These are phyloP conservation scores for Teratosphaeria epicoccoides DNA, from an alignment of 2,329 filamentous ascomycete genomes.

Conservation along the genomic window DNA sequence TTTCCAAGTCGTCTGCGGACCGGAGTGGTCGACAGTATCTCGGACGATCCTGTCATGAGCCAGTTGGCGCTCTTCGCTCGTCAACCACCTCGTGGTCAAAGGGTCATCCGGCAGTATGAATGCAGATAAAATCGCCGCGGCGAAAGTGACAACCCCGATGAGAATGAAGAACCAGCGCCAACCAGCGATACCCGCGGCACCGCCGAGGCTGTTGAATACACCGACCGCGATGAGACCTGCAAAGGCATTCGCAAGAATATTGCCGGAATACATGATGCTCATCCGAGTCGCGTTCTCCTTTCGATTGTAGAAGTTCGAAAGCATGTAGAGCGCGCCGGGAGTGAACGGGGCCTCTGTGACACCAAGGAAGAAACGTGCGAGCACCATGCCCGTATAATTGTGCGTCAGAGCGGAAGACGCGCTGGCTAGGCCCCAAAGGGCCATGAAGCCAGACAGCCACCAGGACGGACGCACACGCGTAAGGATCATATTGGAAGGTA, in stretches of 20 bases:
- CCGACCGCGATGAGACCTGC: background rate
- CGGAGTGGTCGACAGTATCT: background rate
- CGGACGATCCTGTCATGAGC: conserved; percentile 40
- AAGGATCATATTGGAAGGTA: conserved; percentile 29
- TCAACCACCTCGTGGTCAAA: conserved; percentile 56
- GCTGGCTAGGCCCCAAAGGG: conserved; percentile 26
- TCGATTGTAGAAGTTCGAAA: conserved; percentile 33
- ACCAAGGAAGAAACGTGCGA: conserved; percentile 30
- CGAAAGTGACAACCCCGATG: conserved; percentile 55
- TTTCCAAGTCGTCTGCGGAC: conserved; percentile 24
- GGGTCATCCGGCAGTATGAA: conserved; percentile 58
- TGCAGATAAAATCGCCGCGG: conserved; percentile 50
- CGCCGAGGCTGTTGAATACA: background rate
- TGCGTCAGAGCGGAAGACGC: conserved; percentile 24
- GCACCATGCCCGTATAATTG: conserved; percentile 28
- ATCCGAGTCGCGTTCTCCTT: background rate
- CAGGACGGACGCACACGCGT: conserved; percentile 24
- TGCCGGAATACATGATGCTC: background rate
- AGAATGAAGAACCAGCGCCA: conserved; percentile 66
- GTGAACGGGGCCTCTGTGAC: conserved; percentile 37
- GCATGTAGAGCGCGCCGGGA: conserved; percentile 29
- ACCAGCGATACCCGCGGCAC: background rate
- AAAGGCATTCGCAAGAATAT: background rate
- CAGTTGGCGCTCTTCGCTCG: conserved; percentile 53
- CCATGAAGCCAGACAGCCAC: conserved; percentile 23